A percentile compares a stretch with the other conserved stretches of the same genome.
phyloP scores from a whole-genome alignment of 1,284 basidiomycete genomes.

The Boletus nobilissimus region DNA sequence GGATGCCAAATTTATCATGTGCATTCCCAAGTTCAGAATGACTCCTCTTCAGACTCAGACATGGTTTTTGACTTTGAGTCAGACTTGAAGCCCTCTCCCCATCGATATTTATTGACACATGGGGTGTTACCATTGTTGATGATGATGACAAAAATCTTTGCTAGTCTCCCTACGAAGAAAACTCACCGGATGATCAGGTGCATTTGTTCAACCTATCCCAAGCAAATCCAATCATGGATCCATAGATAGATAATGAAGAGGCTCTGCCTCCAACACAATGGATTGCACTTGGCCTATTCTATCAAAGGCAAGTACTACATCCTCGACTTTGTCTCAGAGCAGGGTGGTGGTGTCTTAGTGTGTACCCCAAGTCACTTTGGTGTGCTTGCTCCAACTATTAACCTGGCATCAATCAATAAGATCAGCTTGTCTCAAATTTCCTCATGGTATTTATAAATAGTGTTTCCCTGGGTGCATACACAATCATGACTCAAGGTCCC shows the following conservation, averaged over 20 bases:
- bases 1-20: background rate
- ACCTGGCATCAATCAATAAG: constrained; percentile 57
- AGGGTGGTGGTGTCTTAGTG: constrained; percentile 60
- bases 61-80: constrained; percentile 13
- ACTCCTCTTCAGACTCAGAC: constrained; percentile 27
- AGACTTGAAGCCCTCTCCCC: constrained; percentile 20
- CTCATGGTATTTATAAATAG: constrained; percentile 57
- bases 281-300: constrained; percentile 40
- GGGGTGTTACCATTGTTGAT: background rate
- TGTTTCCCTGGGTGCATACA: constrained; percentile 56
- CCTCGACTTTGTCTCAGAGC: constrained; percentile 62
- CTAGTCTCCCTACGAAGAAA: constrained; percentile 33
- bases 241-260: constrained; percentile 42
- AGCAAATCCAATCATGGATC: background rate
- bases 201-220: background rate
- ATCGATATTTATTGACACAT: background rate
- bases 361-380: constrained; percentile 9
- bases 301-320: constrained; percentile 60
- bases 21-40: background rate
- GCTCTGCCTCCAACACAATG: constrained; percentile 19
- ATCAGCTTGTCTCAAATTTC: constrained; percentile 64
- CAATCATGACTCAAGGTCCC: constrained; percentile 60
- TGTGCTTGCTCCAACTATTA: background rate
- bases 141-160: constrained; percentile 33
- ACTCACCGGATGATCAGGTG: constrained; percentile 25